Percentiles rank a stretch among this genome's conserved stretches.
Conservation (phyloP, 2,329 filamentous ascomycete species). For the Dothistroma septosporum region DNA sequence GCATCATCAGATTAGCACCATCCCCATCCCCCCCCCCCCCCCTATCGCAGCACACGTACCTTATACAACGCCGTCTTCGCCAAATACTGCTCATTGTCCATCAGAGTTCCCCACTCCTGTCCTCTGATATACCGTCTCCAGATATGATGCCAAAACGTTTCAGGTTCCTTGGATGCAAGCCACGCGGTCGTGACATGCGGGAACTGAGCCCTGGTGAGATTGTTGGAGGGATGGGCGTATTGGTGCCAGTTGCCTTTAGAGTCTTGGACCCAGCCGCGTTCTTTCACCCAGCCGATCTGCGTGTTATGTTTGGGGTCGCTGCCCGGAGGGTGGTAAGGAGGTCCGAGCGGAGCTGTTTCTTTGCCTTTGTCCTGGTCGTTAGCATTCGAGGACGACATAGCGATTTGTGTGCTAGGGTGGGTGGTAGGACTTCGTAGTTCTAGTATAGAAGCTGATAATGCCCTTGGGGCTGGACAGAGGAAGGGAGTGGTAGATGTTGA, state of each 20-base stretch:
- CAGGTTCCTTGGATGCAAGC: neutral
- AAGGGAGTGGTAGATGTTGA: neutral
- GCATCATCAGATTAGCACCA: neutral
- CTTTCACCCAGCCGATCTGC: neutral
- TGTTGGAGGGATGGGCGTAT: neutral
- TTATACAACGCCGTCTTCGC: neutral
- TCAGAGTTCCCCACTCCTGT: too few species aligned
- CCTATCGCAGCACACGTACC: neutral
- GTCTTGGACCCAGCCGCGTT: neutral
- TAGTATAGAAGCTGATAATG: neutral
- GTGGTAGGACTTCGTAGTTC: neutral
- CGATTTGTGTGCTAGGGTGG: neutral
- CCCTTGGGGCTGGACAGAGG: neutral
- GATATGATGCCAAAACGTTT: neutral
- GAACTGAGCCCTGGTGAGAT: neutral
- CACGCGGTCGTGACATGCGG: neutral
- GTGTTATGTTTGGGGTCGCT: too few species aligned
- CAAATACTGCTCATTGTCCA: neutral
- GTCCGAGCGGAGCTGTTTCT: neutral
- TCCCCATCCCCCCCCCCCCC: neutral
- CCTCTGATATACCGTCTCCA: neutral
- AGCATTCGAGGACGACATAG: too few species aligned
- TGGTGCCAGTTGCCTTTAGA: neutral
- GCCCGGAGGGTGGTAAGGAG: neutral
- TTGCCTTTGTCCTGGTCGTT: neutral